Evolutionary conservation across 331 rosid species (phyloP), one percentile per base, ranked within the genome.

Genomic region (Arachis monticola): DNA sequence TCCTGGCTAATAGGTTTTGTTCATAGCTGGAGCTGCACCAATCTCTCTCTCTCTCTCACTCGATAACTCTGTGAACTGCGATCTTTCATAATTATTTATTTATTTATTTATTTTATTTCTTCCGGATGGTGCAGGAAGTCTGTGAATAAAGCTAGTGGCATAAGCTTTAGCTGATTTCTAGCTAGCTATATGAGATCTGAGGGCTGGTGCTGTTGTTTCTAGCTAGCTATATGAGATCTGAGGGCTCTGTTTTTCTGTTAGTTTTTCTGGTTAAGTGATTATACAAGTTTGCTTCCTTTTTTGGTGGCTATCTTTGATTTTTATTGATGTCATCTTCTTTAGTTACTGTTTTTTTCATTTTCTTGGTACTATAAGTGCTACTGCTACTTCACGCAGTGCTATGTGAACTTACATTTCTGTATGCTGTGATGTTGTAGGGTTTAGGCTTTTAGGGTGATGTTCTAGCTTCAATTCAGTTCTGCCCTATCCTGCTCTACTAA

Each of bases 111-210:
- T 12, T 22, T 53, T 12, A 4, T 4, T 14, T 46, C 3, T 22
- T 0, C 8, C 2, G 14, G 70, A 58, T 73, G 79, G 74, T 73
- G 79, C 75, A 59, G 38, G 79, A 67, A 79, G 75, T 79, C 50
- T 79, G 79, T 73, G 83, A 79, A 51, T 62, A 57, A 67, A 67
- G 44, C 79, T 51, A 50, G 51, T 73, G 59, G 22, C 22, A 46
- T 45, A 63, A 64, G 68, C 59, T 3, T 40, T 47, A 14, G 17
- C 59, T 79, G 79, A 73, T 65, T 51, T 66, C 11, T 38, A 27
- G 51, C 14, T 73, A 73, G 70, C 74, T 79, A 73, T 79, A 73
- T 79, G 79, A 79, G 79, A 73, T 79, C 79, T 79, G 83, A 79
- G 83, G 83, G 83, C 74, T 48, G 30, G 41, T 51, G 6, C 8